A percentile compares a stretch with the other conserved stretches of the same genome.
phyloP scores from a whole-genome alignment of 345 rosid species.

The Turritis glabra region DNA sequence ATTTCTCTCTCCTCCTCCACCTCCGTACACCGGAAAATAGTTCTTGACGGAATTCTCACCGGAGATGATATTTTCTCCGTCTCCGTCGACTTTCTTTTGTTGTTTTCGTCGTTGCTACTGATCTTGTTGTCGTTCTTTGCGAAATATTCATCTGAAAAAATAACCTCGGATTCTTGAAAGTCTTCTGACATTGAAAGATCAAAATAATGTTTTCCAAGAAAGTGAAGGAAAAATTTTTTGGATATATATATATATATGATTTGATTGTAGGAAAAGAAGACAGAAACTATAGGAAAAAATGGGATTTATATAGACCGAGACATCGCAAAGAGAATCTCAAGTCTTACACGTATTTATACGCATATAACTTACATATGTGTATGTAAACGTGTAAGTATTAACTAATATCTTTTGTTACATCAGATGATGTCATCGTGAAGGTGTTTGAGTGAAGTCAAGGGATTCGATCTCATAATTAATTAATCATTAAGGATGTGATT shows the following conservation, averaged over 20 bases:
- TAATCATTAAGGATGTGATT: slow-evolving; percentile 27
- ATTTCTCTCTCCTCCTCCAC: slow-evolving; percentile 33
- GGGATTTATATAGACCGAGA: slow-evolving; percentile 27
- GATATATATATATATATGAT: slow-evolving; percentile 6
- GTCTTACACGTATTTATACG: slow-evolving; percentile 24
- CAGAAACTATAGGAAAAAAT: slow-evolving; percentile 3
- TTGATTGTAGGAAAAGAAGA: slow-evolving; percentile 19
- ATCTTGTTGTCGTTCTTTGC: background rate
- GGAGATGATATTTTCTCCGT: slow-evolving; percentile 34
- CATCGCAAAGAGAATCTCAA: slow-evolving; percentile 41
- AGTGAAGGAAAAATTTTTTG: slow-evolving; percentile 9
- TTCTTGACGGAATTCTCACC: slow-evolving; percentile 42
- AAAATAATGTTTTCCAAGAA: background rate
- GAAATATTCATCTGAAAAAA: slow-evolving; percentile 42
- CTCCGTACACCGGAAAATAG: slow-evolving; percentile 28
- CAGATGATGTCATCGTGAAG: slow-evolving; percentile 46
- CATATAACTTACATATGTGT: background rate
- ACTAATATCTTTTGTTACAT: slow-evolving; percentile 27
- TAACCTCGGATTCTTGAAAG: slow-evolving; percentile 57
- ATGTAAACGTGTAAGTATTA: slow-evolving; percentile 24
- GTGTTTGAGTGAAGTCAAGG: slow-evolving; percentile 58
- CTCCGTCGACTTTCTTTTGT: slow-evolving; percentile 18
- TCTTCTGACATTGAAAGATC: slow-evolving; percentile 50
- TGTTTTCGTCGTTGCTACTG: background rate
- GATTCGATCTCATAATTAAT: slow-evolving; percentile 29